A percentile compares a stretch with the other conserved stretches of the same genome.
Conservation (phyloP, 208 protist species). For the Strigomonas galati region DNA sequence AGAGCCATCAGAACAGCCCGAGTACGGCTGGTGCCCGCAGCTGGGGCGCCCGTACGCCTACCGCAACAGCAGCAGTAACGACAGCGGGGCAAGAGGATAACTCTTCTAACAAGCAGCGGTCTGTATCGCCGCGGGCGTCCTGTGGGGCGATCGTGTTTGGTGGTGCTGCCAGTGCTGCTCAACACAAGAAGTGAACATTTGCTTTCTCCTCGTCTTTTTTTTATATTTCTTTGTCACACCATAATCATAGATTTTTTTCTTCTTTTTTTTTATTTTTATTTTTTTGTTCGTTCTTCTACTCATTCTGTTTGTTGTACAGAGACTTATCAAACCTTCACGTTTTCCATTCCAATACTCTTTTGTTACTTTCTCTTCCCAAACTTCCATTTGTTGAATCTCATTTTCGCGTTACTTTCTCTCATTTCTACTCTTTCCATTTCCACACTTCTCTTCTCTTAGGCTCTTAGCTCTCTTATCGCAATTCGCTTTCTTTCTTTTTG, state of each 20-base stretch:
- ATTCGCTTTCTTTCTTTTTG: slow-evolving; percentile 16
- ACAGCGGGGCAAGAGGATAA: not conserved
- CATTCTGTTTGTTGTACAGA: too few species aligned
- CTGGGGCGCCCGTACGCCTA: too few species aligned
- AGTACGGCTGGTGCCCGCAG: too few species aligned
- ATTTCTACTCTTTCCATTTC: not conserved
- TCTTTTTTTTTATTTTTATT: too few species aligned
- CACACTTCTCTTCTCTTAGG: not conserved
- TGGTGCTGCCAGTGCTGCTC: not conserved
- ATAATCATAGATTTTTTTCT: too few species aligned
- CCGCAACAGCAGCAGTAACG: too few species aligned
- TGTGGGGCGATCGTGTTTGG: slow-evolving; percentile 8
- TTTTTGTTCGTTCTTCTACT: too few species aligned
- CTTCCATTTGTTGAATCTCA: too few species aligned
- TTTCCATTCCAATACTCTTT: not conserved
- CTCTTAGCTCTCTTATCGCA: slow-evolving; percentile 6
- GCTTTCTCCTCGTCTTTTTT: slow-evolving; percentile 3
- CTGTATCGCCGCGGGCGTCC: not conserved
- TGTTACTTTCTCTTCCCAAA: slow-evolving; percentile 2
- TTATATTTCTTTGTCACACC: not conserved
- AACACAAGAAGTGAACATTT: not conserved
- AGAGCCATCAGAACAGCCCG: too few species aligned
- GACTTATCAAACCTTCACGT: too few species aligned
- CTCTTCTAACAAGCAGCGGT: not conserved
- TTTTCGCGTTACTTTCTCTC: not conserved